phyloP scores from a whole-genome alignment of 805 yeast genomes.

The Wickerhamomyces silvicola region DNA sequence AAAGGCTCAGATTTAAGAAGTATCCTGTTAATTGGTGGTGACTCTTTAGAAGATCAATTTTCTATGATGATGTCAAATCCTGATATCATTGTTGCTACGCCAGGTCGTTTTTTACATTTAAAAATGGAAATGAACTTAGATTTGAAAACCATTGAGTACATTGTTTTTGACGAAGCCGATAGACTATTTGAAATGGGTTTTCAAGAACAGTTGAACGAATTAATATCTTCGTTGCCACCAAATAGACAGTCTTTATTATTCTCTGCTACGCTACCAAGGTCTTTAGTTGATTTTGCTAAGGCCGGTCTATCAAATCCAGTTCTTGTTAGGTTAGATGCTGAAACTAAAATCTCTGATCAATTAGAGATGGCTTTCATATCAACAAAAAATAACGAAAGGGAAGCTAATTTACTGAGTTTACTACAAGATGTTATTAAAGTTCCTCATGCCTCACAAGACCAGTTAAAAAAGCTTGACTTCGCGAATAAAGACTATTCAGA shows the following conservation, averaged over 20 bases:
- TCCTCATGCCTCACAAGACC: conserved; percentile 73
- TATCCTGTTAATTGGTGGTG: conserved; percentile 91
- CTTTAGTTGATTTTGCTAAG: conserved; percentile 92
- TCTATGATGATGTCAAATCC: conserved; percentile 90
- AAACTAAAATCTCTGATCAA: conserved; percentile 81
- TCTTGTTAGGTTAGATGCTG: conserved; percentile 88
- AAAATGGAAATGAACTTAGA: conserved; percentile 93
- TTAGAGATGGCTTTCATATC: conserved; percentile 85
- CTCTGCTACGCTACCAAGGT: conserved; percentile 90
- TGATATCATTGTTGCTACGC: conserved; percentile 92
- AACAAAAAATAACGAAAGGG: conserved; percentile 79
- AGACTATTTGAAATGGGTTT: conserved; percentile 95
- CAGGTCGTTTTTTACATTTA: conserved; percentile 94
- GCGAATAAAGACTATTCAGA: conserved; percentile 39
- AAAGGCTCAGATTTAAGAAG: conserved; percentile 78
- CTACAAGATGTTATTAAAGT: conserved; percentile 79
- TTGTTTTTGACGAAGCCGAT: conserved; percentile 97
- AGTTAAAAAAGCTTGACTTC: conserved; percentile 45
- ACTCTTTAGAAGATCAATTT: conserved; percentile 95
- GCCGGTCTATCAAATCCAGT: conserved; percentile 94
- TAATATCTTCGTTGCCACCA: conserved; percentile 76
- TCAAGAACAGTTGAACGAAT: conserved; percentile 85
- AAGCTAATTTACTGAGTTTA: conserved; percentile 72
- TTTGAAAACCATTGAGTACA: conserved; percentile 75
- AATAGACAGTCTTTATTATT: conserved; percentile 83